Evolutionary conservation across 2,329 filamentous ascomycete species (phyloP).

Genomic region (Epichloe bromicola): DNA sequence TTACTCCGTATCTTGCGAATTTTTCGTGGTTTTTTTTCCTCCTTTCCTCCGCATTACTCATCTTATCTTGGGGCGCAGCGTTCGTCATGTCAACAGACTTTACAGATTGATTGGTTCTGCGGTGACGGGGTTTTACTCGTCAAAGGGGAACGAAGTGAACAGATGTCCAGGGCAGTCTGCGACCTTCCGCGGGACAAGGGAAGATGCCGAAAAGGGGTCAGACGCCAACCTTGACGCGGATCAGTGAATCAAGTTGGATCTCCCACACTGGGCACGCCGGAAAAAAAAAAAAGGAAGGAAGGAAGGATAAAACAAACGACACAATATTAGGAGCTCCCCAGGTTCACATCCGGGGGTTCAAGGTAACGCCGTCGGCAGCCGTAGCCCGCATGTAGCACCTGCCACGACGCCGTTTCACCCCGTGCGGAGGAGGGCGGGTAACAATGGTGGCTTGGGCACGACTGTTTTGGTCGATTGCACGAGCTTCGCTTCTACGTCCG

Average conservation of each 20-base stretch:
- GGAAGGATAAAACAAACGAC: no score
- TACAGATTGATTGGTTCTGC: no score
- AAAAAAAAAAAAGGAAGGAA: no score
- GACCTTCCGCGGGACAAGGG: not conserved
- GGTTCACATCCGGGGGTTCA: no score
- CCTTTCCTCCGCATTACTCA: not conserved
- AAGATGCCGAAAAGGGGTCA: not conserved
- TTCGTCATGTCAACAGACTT: no score
- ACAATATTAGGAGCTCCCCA: no score
- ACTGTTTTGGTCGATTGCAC: not conserved
- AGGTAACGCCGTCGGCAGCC: no score
- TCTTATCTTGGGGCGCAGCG: no score
- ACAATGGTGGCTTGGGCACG: not conserved
- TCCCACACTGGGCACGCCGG: not conserved
- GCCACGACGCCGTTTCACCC: not conserved
- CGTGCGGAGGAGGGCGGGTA: not conserved
- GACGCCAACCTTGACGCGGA: no score
- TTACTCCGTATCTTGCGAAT: not conserved
- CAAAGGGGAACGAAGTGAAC: no score
- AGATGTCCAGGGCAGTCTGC: not conserved
- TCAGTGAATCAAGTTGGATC: not conserved
- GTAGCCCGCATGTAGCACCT: not conserved
- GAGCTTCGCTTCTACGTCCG: not conserved
- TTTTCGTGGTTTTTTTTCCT: slow-evolving; percentile 2
- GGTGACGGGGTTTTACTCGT: no score